These are phyloP conservation scores for Fusarium lateritium DNA, from an alignment of 2,329 filamentous ascomycete genomes.

Conservation along the genomic window DNA sequence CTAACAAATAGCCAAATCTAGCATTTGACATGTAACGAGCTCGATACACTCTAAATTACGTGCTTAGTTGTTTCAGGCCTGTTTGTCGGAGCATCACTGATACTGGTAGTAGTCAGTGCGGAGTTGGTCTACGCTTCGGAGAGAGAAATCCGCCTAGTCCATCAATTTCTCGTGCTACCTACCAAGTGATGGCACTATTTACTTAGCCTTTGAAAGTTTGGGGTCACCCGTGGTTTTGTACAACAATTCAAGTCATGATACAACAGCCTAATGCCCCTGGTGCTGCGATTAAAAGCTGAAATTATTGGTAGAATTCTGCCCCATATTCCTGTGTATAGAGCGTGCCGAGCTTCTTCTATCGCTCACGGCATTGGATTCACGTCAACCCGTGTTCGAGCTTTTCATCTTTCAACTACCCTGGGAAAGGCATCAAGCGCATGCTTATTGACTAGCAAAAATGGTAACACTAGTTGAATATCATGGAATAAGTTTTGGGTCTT, in stretches of 20 bases:
- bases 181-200: no score
- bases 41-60: not conserved
- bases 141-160: not conserved
- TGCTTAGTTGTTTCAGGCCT: not conserved
- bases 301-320: no score
- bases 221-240: no score
- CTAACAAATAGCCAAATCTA: not conserved
- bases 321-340: no score
- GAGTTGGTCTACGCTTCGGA: not conserved
- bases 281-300: no score
- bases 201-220: no score
- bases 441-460: not conserved
- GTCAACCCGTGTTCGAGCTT: no score
- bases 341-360: no score
- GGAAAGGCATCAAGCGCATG: not conserved
- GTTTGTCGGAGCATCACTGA: not conserved
- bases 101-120: not conserved
- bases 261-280: no score
- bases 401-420: not conserved
- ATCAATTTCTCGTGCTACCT: no score
- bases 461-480: constrained; percentile 1
- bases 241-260: no score
- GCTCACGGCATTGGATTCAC: not conserved
- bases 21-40: not conserved
- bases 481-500: not conserved